Evolutionary conservation across 495 filamentous ascomycete genomes (phyloP).

Genomic region (Penicillium odoratum): DNA sequence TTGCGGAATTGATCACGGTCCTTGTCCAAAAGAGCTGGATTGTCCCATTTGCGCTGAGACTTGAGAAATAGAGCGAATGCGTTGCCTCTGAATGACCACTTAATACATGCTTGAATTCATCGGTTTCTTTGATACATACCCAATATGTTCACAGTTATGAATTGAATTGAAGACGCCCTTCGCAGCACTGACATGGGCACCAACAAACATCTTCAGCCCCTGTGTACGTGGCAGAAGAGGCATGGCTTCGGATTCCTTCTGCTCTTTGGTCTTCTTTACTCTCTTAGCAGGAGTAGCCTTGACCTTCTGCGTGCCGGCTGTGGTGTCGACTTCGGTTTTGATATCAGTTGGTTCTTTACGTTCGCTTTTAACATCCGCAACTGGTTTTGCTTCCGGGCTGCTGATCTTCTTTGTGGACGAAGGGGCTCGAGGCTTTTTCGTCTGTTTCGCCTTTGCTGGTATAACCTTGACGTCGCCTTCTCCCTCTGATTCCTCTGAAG

Average conservation of each 20-base stretch:
- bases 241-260: slow-evolving; percentile 50
- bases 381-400: slow-evolving; percentile 7
- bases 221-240: slow-evolving; percentile 68
- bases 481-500: slow-evolving; percentile 10
- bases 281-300: slow-evolving; percentile 17
- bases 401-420: slow-evolving; percentile 19
- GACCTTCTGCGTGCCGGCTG: slow-evolving; percentile 18
- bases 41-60: slow-evolving; percentile 93
- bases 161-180: slow-evolving; percentile 93
- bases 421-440: slow-evolving; percentile 9
- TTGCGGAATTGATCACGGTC: slow-evolving; percentile 65
- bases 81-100: slow-evolving; percentile 61
- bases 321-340: not conserved
- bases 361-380: slow-evolving; percentile 2
- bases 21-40: slow-evolving; percentile 70
- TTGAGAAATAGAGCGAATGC: slow-evolving; percentile 94
- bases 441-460: not conserved
- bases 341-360: not conserved
- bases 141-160: slow-evolving; percentile 75
- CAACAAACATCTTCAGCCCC: slow-evolving; percentile 78
- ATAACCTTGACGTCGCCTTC: slow-evolving; percentile 14
- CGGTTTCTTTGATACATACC: slow-evolving; percentile 32
- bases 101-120: slow-evolving; percentile 5
- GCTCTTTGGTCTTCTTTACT: slow-evolving; percentile 41
- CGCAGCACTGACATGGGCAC: slow-evolving; percentile 87